A percentile compares a stretch with the other conserved stretches of the same genome.
Conservation (phyloP, 2,329 filamentous ascomycete genomes). For the Aspergillus versicolor region DNA sequence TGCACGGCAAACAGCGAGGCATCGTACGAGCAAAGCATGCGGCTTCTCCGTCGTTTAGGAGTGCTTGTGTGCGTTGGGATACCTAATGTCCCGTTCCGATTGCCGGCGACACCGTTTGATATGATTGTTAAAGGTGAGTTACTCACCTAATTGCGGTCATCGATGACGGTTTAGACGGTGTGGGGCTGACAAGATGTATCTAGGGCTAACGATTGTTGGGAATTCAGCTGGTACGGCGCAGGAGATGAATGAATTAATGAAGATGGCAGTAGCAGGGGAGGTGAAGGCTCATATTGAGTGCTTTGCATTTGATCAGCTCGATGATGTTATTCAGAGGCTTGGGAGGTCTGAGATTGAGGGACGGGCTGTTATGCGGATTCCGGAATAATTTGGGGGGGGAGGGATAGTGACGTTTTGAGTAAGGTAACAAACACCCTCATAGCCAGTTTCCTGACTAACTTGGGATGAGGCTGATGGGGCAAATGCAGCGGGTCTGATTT, state of each 20-base stretch:
- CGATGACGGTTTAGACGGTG: not conserved
- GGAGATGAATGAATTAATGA: conserved; percentile 49
- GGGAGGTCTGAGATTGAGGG: conserved; percentile 39
- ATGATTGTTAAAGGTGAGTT: conserved; percentile 46
- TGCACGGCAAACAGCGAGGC: conserved; percentile 47
- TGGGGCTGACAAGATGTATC: conserved; percentile 6
- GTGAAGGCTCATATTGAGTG: conserved; percentile 39
- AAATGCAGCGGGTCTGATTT: no score
- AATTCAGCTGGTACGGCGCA: conserved; percentile 46
- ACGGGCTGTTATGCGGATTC: conserved; percentile 37
- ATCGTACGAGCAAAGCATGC: conserved; percentile 46
- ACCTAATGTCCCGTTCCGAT: conserved; percentile 43
- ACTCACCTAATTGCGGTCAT: not conserved
- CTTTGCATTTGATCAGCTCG: conserved; percentile 34
- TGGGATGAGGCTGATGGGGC: no score
- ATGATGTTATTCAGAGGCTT: conserved; percentile 35
- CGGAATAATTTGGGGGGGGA: conserved; percentile 13
- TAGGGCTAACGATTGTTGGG: conserved; percentile 46
- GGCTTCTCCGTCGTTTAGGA: conserved; percentile 46
- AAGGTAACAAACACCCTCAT: no score
- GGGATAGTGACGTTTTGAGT: no score
- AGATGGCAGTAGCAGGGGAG: conserved; percentile 44
- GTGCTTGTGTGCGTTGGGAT: conserved; percentile 51
- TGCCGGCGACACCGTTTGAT: conserved; percentile 48
- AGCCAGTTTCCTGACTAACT: no score